phyloP scores from a whole-genome alignment of 257 asterid species.

The Capsicum chinense region DNA sequence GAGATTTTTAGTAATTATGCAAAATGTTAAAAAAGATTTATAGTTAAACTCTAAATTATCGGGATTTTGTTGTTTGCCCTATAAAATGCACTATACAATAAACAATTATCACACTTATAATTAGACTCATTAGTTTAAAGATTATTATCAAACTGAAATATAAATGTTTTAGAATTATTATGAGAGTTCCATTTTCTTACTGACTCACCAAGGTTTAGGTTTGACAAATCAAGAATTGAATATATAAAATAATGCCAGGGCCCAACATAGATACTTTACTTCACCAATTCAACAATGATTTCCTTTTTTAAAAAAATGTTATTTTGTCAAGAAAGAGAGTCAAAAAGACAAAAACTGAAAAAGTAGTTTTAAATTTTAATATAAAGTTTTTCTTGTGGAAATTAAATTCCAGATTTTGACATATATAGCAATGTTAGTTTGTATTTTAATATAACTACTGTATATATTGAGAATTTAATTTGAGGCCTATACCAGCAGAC shows the following conservation, averaged over 20 bases:
- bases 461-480: not conserved
- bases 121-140: not conserved
- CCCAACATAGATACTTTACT: constrained; percentile 28
- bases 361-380: not conserved
- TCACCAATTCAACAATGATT: constrained; percentile 25
- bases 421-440: not conserved
- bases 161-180: no score
- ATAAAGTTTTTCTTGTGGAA: not conserved
- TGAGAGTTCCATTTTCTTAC: no score
- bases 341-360: not conserved
- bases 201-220: not conserved
- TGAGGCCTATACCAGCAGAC: not conserved
- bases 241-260: not conserved
- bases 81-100: not conserved
- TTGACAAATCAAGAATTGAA: not conserved
- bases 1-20: no score
- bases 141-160: not conserved
- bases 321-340: not conserved
- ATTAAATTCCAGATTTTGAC: constrained; percentile 5
- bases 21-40: no score
- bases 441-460: not conserved
- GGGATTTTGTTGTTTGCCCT: no score
- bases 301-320: not conserved
- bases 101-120: not conserved
- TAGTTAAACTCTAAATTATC: no score